Conservation (phyloP, 2,329 filamentous ascomycete species). For the Xylariaceae sp. region DNA sequence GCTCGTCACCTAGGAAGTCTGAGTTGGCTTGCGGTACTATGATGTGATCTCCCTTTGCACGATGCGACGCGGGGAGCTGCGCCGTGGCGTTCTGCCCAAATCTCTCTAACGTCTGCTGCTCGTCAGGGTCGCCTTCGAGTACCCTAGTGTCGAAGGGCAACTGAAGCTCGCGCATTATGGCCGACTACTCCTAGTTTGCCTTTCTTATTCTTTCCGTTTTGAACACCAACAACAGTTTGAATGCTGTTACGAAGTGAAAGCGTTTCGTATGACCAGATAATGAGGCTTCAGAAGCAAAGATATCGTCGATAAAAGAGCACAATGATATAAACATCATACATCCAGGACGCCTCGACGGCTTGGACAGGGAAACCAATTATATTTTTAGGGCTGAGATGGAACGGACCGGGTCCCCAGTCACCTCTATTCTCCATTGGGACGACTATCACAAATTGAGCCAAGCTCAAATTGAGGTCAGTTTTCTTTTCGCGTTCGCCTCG, state of each 20-base stretch:
- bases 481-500: constrained; percentile 10
- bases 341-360: no score
- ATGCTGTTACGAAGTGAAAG: no score
- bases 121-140: neutral
- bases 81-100: neutral
- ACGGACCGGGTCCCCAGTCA: constrained; percentile 1
- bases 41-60: constrained; percentile 30
- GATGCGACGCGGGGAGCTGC: constrained; percentile 31
- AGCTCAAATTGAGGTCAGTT: constrained; percentile 5
- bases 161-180: constrained; percentile 1
- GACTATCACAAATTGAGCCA: neutral
- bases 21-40: constrained; percentile 20
- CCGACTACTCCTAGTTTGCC: no score
- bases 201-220: no score
- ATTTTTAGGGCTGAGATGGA: constrained; percentile 11
- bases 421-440: neutral
- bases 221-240: no score
- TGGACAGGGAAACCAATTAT: constrained; percentile 4
- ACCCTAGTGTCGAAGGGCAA: constrained; percentile 10
- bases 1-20: constrained; percentile 28
- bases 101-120: neutral
- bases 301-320: no score
- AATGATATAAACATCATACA: no score
- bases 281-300: no score
- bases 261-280: no score